Conservation (phyloP, 176 grass and related monocot species). For the Miscanthus lutarioriparius region DNA sequence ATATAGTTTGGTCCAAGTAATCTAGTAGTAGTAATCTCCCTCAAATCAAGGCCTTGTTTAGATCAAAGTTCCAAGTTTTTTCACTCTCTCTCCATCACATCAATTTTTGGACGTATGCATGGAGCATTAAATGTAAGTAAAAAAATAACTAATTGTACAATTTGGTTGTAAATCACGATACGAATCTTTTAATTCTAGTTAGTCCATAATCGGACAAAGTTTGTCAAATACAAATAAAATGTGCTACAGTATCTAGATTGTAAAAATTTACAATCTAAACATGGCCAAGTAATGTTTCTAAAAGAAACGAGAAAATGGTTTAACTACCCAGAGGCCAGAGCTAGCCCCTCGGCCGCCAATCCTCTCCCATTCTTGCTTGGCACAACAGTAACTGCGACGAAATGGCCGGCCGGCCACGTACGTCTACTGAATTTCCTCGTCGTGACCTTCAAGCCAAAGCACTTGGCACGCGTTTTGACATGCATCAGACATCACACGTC, state of each 20-base stretch:
- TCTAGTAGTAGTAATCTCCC: neutral
- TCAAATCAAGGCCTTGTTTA: neutral
- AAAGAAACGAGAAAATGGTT: neutral
- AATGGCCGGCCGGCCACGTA: neutral
- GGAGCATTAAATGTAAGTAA: too few species aligned
- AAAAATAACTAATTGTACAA: too few species aligned
- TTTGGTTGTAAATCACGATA: too few species aligned
- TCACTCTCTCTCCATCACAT: too few species aligned
- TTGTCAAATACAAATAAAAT: too few species aligned
- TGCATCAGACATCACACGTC: neutral
- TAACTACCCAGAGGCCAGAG: neutral
- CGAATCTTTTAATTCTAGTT: too few species aligned
- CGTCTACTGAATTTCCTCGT: slow-evolving; percentile 2
- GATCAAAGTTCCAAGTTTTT: too few species aligned
- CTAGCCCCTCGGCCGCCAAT: slow-evolving; percentile 25
- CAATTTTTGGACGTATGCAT: too few species aligned
- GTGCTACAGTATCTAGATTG: too few species aligned
- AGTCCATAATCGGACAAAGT: too few species aligned
- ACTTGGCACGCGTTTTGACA: slow-evolving; percentile 21
- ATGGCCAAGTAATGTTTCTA: neutral
- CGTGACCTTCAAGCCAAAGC: slow-evolving; percentile 55
- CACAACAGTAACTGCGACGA: slow-evolving; percentile 38
- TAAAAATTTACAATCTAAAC: too few species aligned
- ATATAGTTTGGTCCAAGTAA: slow-evolving; percentile 1
- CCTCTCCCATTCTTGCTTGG: slow-evolving; percentile 19